These are phyloP conservation scores for Globisporangium orthogonon DNA, from an alignment of 352 stramenopile genomes.

Conservation along the genomic window DNA sequence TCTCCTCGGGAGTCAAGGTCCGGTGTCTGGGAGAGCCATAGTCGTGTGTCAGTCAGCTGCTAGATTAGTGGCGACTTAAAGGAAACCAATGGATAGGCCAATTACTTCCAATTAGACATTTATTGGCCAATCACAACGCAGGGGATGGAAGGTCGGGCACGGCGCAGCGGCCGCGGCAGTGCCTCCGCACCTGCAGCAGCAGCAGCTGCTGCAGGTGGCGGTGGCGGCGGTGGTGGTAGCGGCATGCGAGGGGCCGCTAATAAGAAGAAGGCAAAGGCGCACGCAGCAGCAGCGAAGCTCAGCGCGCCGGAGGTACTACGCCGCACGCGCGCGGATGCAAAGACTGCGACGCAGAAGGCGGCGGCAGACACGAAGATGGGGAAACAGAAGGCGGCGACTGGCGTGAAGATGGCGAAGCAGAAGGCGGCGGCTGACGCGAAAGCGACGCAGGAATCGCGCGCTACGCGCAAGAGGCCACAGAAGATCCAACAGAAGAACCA, in stretches of 20 bases:
- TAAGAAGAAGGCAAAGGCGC: neutral
- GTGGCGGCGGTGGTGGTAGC: too few relatives aligned
- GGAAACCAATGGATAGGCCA: too few relatives aligned
- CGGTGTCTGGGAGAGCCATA: too few relatives aligned
- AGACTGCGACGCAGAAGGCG: conserved; percentile 14
- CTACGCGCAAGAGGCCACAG: neutral
- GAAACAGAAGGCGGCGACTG: conserved; percentile 5
- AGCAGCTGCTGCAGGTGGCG: too few relatives aligned
- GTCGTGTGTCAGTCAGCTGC: too few relatives aligned
- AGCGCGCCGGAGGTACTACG: neutral
- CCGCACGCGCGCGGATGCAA: conserved; percentile 12
- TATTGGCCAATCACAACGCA: too few relatives aligned
- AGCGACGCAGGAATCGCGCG: neutral
- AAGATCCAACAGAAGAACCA: neutral
- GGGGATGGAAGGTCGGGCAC: neutral
- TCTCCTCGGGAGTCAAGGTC: too few relatives aligned
- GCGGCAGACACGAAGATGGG: conserved; percentile 12
- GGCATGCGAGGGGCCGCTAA: neutral
- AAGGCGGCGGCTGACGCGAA: neutral
- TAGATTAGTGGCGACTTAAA: too few relatives aligned
- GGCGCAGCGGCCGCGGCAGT: neutral
- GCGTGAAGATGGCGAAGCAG: neutral
- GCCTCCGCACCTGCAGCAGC: neutral
- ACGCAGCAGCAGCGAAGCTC: neutral
- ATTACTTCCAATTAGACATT: too few relatives aligned